phyloP scores from a whole-genome alignment of 2,329 filamentous ascomycete species.

The Trichoderma aggressivum region DNA sequence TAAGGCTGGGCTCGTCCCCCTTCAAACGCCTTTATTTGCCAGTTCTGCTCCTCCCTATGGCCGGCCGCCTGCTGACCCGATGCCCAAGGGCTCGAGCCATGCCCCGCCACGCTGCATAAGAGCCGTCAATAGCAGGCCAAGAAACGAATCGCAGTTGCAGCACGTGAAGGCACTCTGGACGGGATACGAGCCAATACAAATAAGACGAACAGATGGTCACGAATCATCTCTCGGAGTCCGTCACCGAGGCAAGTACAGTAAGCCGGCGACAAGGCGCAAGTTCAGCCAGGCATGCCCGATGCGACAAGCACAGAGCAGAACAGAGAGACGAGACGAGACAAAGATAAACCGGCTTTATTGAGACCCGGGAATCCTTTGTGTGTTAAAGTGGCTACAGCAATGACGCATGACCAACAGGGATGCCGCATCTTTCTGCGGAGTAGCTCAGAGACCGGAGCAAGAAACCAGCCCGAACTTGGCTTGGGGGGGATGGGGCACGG shows the following conservation, averaged over 20 bases:
- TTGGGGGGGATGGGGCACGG: neutral
- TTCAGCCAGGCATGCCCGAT: neutral
- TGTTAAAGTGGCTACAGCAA: constrained; percentile 21
- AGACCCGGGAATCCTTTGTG: neutral
- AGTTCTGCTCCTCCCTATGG: neutral
- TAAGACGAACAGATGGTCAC: neutral
- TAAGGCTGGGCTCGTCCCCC: neutral
- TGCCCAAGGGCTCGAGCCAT: constrained; percentile 1
- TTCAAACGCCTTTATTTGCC: neutral
- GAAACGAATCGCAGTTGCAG: neutral
- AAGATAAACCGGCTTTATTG: constrained; percentile 8
- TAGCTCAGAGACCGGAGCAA: neutral
- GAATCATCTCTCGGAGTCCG: neutral
- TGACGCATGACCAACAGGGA: constrained; percentile 17
- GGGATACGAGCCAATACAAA: neutral
- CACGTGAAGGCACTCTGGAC: neutral
- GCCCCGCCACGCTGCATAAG: neutral
- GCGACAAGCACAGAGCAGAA: neutral
- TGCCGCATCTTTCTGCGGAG: constrained; percentile 14
- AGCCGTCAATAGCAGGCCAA: neutral
- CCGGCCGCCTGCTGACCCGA: constrained; percentile 11
- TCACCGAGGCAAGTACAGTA: neutral
- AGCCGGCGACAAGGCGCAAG: neutral
- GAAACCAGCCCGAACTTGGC: neutral
- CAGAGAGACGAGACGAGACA: neutral